Base-by-base conservation (phyloP, 1,284 basidiomycete species). In the Mycena citricolor region DNA sequence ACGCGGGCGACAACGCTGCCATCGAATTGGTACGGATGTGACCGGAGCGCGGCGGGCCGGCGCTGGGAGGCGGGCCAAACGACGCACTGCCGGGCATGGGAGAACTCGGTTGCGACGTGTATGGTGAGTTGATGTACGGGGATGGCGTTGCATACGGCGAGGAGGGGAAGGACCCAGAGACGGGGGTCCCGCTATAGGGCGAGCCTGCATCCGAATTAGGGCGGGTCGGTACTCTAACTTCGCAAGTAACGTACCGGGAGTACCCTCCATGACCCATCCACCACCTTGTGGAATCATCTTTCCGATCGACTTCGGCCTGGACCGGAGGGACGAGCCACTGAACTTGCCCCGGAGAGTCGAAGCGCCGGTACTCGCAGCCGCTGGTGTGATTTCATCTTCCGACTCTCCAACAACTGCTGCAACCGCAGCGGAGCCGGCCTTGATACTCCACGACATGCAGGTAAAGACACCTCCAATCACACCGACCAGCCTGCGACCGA, bases 401-500 rank as follows among this genome's bases (percentile, higher is more conserved):
- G 38, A 22, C 2, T 73, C 69, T 3, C 85, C 87, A 1, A 77
- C 73, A 23, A 87, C 83, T 16, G 79, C 81, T 47, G 81, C 77
- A 37, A 84, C 73, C 3, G 85, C 80, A 38, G 79, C 79, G 12
- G 75, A 71, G 17, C 77, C 79, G 44, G 88, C 72, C 32, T 81
- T 78, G 51, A 90, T 76, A 30, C 84, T 83, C 64, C 88, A 90
- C 31, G 82, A 78, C 59, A 82, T 79, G 63, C 87, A 90, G 17
- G 86, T 84, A 64, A 90, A 90, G 23, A 89, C 76, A 6, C 87
- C 87, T 5, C 87, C 87, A n/a, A 90, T 68, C 39, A 90, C 86
- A 17, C 88, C 88, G 17, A 84, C 80, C 52, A 77, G 81, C 35
- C 81, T 82, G 47, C 8, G 44, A 24, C 24, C 35, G 22, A 23